Evolutionary conservation across 441 rosid species (phyloP).

Genomic region (Adansonia rubrostipa): DNA sequence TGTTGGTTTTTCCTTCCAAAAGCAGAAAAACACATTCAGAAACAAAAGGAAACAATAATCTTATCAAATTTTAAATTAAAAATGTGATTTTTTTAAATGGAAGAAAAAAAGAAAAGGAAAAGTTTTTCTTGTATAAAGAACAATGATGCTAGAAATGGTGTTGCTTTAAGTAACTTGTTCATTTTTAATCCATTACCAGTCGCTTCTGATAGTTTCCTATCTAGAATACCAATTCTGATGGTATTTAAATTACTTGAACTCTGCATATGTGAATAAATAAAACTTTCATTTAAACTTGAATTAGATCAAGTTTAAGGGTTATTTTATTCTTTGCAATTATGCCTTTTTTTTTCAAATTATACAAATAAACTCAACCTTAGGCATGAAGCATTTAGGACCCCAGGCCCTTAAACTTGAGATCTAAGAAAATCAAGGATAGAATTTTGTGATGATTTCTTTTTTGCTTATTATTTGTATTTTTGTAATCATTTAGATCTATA

Average conservation of each 20-base stretch:
- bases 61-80: neutral
- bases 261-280: neutral
- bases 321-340: too few relatives aligned
- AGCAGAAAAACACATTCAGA: neutral
- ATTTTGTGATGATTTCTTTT: neutral
- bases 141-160: neutral
- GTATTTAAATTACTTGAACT: too few relatives aligned
- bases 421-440: constrained; percentile 2
- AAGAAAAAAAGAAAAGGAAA: too few relatives aligned
- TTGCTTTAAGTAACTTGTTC: neutral
- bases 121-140: neutral
- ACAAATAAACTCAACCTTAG: neutral
- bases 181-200: neutral
- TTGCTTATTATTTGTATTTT: neutral
- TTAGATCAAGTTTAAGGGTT: too few relatives aligned
- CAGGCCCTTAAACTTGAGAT: neutral
- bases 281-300: neutral
- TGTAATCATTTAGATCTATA: neutral
- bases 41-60: neutral
- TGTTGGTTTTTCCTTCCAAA: neutral
- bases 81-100: neutral
- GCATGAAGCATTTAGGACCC: neutral
- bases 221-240: too few relatives aligned
- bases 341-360: too few relatives aligned
- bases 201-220: neutral